Evolutionary conservation across 208 protist genomes (phyloP), one percentile per base, ranked within the genome.

Genomic region (Crithidia mellificae): DNA sequence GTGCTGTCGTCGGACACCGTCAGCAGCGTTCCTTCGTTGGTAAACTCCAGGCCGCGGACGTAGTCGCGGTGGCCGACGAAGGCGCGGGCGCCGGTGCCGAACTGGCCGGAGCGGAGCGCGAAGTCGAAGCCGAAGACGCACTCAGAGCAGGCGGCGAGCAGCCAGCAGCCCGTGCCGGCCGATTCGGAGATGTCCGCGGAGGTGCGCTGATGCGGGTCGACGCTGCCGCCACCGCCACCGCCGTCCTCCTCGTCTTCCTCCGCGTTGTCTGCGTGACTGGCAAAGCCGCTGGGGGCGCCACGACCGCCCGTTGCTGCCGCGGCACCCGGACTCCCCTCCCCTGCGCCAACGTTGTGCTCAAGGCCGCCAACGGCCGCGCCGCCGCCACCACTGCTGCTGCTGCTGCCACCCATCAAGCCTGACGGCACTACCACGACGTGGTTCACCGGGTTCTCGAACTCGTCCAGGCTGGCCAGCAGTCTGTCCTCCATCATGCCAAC

Each of bases 1-100:
- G 90, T 93, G 70, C 79, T 68, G 57, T 95, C 90, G 71, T 95
- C 90, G 17, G 87, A 88, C 24, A 93, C 85, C 11, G 86, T 95
- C 41, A 92, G 59, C 22, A 95, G 78, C 41, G 82, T 90, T 11
- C 80, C 70, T 2, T 54, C 41, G 25, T 50, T 68, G 27, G 83
- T 72, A 56, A 95, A 91, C 66, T 92, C 78, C 22, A 95, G 32
- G 0, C 90, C 90, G 14, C 90, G 87, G 11, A 95, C 84, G 63
- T 95, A 95, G 62, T 95, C 90, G 49, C 65, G 73, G 61, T 95
- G 90, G 0, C 83, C 83, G 15, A 77, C 57, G 27, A 90, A 95
- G 67, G 68, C 61, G 22, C 78, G 61, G 0, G 78, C 81, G 3
- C 64, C 83, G 7, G 49, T 36, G 30, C 85, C 90, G 55, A 91